Evolutionary conservation across 768 basidiomycete genomes (phyloP), one percentile per base, ranked within the genome.

Genomic region (Leucocoprinus leucothites): DNA sequence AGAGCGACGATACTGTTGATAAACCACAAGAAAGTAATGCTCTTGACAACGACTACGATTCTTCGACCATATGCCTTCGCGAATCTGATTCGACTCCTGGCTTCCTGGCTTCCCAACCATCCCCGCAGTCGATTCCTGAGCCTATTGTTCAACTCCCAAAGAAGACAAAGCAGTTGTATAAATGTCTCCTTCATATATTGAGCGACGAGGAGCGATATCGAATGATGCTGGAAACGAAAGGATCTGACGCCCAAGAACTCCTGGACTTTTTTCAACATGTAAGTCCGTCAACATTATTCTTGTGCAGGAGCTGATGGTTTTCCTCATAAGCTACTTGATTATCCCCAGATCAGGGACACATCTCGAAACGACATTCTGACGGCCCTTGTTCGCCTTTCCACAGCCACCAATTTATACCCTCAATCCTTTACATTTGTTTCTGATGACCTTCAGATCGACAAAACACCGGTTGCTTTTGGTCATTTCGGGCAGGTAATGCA

Each of bases 401-500:
- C 58, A 18, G 57, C 57, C 51, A 64, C 69, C 3, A 61, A 61
- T 7, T 58, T 65, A 2, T 65, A 67, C 45, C 71, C 71, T 4
- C 53, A 61, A 13, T 66, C 63, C 26, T 62, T 71, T 28, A 42
- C 59, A 2, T 56, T 64, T 16, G 49, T n/a, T n/a, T n/a, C 28
- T n/a, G 61, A 48, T 6, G 54, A 63, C 19, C 47, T 22, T 16
- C 56, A 53, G 2, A 53, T 59, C 11, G 53, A 58, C 0, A 57
- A 60, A 5, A 40, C 43, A 4, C 58, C 64, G 1, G 51, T 61
- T 1, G 54, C 66, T 1, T 49, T 54, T 22, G 69, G 69, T 2
- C 51, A 61, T 22, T 71, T 67, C 49, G 62, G 65, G 3, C 67
- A 71, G 9, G 63, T 71, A 16, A 65, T 66, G 58, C 64, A 51